Evolutionary conservation across 2,329 filamentous ascomycete genomes (phyloP), one percentile per base, ranked within the genome.

Genomic region (Cercospora sp.): DNA sequence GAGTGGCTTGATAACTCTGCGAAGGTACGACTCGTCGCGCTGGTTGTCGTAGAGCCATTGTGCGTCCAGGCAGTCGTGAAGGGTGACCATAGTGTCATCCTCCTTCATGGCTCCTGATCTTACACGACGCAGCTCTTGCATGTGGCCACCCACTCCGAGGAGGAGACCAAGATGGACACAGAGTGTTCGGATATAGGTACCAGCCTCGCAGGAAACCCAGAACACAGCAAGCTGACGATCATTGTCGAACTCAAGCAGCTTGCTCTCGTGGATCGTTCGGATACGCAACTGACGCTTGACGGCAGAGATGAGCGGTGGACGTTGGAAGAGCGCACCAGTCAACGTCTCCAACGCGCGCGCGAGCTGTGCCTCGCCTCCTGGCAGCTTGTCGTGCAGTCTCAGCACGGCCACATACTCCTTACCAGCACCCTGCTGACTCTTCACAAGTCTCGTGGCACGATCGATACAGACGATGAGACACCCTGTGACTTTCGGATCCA

Each of bases 241-340:
- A 79, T 99, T 98, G 85, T 99, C 95, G 79, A 98, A 99, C 85
- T 99, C 95, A 79, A 84, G 86, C 65, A 98, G 86, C 85, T 96
- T 97, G 88, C 91, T 96, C 84, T 98, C 93, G 85, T 98, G 91
- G 76, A 99, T 97, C 71, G 94, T 97, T 83, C 95, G 90, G 82
- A 99, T 97, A 87, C 95, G 94, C 70, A 99, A 89, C 85, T 98
- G 94, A 77, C 95, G 90, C 90, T 99, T 99, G 81, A 99, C 95
- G 78, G 95, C 95, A 30, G 94, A 98, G 80, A 99, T 99, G 81
- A 99, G 85, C 73, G 95, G 95, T 48, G 95, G 95, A 66, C 95
- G 92, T 84, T 97, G 93, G 89, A 98, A 98, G 61, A 98, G 89
- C 69, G 95, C 94, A 82, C 95, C 95, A 64, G 94, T 98, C 78